Evolutionary conservation across 331 rosid species (phyloP).

Genomic region (Telfairia occidentalis): DNA sequence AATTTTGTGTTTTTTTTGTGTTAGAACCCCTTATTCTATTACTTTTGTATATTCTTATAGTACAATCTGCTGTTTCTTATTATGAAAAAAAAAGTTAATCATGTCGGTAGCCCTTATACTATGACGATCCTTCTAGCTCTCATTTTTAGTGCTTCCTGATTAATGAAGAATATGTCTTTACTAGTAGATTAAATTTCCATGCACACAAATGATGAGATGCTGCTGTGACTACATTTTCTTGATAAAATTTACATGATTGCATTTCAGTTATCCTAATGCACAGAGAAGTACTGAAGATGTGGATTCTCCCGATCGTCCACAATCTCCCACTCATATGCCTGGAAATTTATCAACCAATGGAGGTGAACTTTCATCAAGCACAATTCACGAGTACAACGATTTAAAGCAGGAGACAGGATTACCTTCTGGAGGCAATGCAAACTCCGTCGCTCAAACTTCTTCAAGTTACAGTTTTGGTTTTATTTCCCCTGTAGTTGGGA

Average conservation of each 20-base stretch:
- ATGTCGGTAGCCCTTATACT: not conserved
- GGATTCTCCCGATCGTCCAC: constrained; percentile 55
- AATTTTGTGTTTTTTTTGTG: not conserved
- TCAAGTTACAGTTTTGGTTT: constrained; percentile 64
- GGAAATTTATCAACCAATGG: constrained; percentile 50
- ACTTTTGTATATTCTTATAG: not conserved
- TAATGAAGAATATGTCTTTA: not conserved
- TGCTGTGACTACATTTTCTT: not conserved
- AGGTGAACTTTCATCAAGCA: constrained; percentile 59
- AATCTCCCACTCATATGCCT: constrained; percentile 41
- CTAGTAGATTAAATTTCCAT: not conserved
- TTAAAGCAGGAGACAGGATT: constrained; percentile 54
- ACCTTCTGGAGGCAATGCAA: constrained; percentile 59
- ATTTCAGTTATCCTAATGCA: constrained; percentile 45
- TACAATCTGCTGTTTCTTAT: not conserved
- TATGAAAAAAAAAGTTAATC: not conserved
- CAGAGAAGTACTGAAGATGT: constrained; percentile 38
- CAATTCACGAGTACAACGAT: constrained; percentile 45
- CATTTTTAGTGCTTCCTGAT: not conserved
- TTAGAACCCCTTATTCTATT: not conserved
- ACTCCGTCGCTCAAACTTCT: constrained; percentile 48
- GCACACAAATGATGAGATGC: not conserved
- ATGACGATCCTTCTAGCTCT: not conserved
- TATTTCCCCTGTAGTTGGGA: constrained; percentile 63
- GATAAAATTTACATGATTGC: constrained; percentile 13